Conservation (phyloP, 345 rosid species). For the Eucalyptus grandis region DNA sequence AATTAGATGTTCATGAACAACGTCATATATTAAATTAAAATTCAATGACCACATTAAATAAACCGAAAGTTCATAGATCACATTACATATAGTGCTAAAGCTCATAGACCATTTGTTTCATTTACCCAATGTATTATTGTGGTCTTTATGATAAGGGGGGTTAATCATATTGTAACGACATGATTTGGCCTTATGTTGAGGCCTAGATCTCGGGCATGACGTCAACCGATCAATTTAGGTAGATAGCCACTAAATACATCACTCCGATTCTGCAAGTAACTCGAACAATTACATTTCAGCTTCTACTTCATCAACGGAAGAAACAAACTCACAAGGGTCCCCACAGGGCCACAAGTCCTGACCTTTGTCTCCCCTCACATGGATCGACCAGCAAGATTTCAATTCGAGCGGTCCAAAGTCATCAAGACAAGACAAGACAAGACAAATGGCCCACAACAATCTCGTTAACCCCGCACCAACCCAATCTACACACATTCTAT, state of each 20-base stretch:
- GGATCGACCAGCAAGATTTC: background rate
- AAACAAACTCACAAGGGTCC: background rate
- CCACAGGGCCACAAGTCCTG: background rate
- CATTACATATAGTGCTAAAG: accelerated
- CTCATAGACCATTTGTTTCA: background rate
- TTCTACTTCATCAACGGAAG: background rate
- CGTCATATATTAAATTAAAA: too few species aligned
- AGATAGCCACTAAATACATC: background rate
- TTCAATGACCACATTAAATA: too few species aligned
- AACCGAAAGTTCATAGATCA: accelerated
- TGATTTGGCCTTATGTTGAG: background rate
- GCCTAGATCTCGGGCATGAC: background rate
- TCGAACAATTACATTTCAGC: background rate
- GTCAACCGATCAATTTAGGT: background rate
- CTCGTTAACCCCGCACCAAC: background rate
- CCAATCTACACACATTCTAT: background rate
- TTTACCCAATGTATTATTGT: background rate
- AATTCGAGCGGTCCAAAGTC: background rate
- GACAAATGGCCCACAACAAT: background rate
- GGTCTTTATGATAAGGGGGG: background rate
- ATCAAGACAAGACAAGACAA: background rate
- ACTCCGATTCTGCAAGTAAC: background rate
- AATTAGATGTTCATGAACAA: too few species aligned
- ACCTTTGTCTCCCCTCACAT: background rate
- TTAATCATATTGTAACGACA: background rate